Base-by-base conservation (phyloP, 305 asterid genomes). In the Rubia peregrina region DNA sequence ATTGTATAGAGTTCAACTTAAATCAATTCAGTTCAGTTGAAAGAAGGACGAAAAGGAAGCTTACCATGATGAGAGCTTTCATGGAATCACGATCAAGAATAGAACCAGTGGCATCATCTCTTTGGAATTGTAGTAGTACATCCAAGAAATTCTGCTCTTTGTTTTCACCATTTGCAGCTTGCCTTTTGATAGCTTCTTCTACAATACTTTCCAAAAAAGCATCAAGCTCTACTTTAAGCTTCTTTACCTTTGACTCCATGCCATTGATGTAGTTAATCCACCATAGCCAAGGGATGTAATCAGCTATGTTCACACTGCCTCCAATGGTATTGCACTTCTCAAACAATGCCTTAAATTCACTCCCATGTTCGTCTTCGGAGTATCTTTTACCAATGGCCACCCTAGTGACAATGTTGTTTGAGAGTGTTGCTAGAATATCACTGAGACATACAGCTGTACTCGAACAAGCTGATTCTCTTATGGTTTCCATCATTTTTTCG, bases 301-400 rank as follows among this genome's bases (percentile, higher is more conserved):
- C 83, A 4, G 53, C 56, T 3, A 65, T 7, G 2, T 65, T 65
- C 6, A 66, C 26, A 66, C 5, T 22, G 11, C 82, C 80, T 14
- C 56, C 75, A 75, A 74, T 55, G 77, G 67, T 3, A 72, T 76
- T 77, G 17, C 73, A 70, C 19, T 56, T 21, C 61, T n/a, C 61
- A 55, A 55, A 53, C 60, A 53, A 53, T 1, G 9, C 60, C 24
- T 53, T 77, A 73, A 72, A 80, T 77, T 40, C 68, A 74, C 40
- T 74, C 75, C 82, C 83, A 65, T 69, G 46, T 71, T 77, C 75
- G 9, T 72, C 80, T 46, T 74, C 80, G 13, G 72, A 69, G 36
- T 72, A 81, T 66, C 73, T 77, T 71, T 53, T 81, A 62, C 85
- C 85, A 14, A 78, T 74, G 40, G 77, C 84, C 19, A 75, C 84